Base-by-base conservation (phyloP, 2,329 filamentous ascomycete genomes). In the Endocalyx cinctus region DNA sequence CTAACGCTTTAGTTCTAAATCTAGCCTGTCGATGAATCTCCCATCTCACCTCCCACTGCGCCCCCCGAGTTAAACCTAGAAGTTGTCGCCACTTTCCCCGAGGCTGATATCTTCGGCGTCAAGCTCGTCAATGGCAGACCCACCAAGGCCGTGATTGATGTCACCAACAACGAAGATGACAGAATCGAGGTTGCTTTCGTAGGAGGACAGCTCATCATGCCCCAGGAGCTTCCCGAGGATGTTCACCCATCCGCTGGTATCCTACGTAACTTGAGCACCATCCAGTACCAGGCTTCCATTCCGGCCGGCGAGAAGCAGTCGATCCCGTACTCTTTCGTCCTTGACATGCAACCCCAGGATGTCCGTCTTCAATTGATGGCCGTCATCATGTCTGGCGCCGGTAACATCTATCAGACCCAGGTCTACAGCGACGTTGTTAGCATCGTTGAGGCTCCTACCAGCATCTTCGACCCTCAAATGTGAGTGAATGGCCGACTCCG, bases 381-480 rank as follows among this genome's bases (percentile, higher is more conserved):
- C 33, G 74, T 96, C 34, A 60, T 97, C 47, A 72, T 72, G 54
- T 79, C 83, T 58, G 60, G 63, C 42, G 74, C 79, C 48, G 82
- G 82, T 48, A 67, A 70, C 38, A 65, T 89, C 55, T 88, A 84
- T 71, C 87, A 88, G 49, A 59, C 95, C 33, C 70, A 78, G 42
- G 84, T 84, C 37, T 89, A 84, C 71, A 87, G 90, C 60, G 82
- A 83, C 57, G 82, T 82, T 31, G 87, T 94, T 46, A 80, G 77
- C 59, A 77, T 98, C 44, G 89, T 97, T 31, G 90, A 97, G 65
- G 80, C 88, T 3, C 87, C 90, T 35, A 87, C 84, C 43, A 94
- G 83, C 74, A 79, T 96, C 63, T 84, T 96, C 45, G 90, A 97
- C 59, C 90, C 89, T 41, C 89, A 96, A 66, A 89, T 96, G 90